Evolutionary conservation across 148 eudicot genomes (phyloP).

Genomic region (Cornus controversa): DNA sequence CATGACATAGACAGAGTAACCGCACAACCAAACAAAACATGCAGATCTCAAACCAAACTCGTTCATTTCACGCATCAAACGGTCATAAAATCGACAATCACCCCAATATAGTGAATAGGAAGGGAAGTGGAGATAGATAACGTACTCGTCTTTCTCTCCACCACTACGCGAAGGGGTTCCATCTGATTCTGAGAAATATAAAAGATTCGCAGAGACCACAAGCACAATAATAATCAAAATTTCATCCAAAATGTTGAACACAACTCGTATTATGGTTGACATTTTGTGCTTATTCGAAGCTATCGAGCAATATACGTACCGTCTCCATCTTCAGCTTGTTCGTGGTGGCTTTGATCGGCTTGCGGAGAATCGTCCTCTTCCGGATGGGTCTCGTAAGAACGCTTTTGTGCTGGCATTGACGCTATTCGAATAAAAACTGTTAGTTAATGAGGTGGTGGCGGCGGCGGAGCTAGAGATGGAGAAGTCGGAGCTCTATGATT

Average conservation of each 20-base stretch:
- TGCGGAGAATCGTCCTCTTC: conserved; percentile 25
- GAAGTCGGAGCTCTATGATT: not conserved
- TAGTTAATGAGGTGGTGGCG: not conserved
- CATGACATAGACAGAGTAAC: not conserved
- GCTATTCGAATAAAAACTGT: not conserved
- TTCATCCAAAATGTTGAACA: not conserved
- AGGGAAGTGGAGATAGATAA: not conserved
- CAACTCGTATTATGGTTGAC: not conserved
- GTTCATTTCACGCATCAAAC: not conserved
- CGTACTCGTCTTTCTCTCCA: not conserved
- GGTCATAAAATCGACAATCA: not conserved
- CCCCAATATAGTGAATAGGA: not conserved
- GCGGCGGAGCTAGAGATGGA: not conserved
- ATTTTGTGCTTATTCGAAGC: not conserved
- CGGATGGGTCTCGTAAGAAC: conserved; percentile 18
- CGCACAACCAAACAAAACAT: not conserved
- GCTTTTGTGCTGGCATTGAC: conserved; percentile 56
- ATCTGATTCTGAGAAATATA: not conserved
- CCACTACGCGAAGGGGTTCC: not conserved
- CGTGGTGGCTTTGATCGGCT: conserved; percentile 19
- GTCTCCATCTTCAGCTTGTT: conserved; percentile 6
- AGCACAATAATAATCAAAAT: not conserved
- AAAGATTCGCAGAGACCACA: not conserved
- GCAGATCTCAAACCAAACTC: not conserved
- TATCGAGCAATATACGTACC: not conserved